These are phyloP conservation scores for Rhodomyrtus tomentosa DNA, from an alignment of 345 rosid species.

Conservation along the genomic window DNA sequence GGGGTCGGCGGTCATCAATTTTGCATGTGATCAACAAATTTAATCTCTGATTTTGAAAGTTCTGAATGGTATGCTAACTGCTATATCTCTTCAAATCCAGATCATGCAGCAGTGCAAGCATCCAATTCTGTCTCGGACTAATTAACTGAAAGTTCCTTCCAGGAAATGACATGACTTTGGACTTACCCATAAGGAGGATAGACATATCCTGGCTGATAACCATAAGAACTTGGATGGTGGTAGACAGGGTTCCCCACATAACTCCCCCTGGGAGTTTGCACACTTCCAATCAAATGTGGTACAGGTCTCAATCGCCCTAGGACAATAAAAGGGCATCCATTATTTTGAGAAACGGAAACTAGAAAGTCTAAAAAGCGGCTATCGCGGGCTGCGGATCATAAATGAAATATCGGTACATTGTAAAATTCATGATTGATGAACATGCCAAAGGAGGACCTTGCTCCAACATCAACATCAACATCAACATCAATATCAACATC, in stretches of 20 bases:
- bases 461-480: too few species aligned
- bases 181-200: constrained; percentile 22
- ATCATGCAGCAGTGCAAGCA: background rate
- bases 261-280: constrained; percentile 11
- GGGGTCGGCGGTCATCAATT: too few species aligned
- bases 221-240: constrained; percentile 6
- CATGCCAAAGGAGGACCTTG: background rate
- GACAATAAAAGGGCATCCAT: background rate
- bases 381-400: background rate
- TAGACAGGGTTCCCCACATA: constrained; percentile 3
- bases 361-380: background rate
- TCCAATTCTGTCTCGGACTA: background rate
- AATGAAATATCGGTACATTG: background rate
- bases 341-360: background rate
- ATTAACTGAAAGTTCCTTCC: background rate
- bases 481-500: too few species aligned
- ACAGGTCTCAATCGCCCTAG: constrained; percentile 12
- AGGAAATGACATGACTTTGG: background rate
- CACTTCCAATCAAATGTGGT: constrained; percentile 4
- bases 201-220: constrained; percentile 13
- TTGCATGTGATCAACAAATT: background rate
- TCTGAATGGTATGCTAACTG: background rate
- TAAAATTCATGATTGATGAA: background rate
- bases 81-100: background rate
- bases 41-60: background rate